Conservation (phyloP, 495 filamentous ascomycete genomes). For the Bryoglossum gracile region DNA sequence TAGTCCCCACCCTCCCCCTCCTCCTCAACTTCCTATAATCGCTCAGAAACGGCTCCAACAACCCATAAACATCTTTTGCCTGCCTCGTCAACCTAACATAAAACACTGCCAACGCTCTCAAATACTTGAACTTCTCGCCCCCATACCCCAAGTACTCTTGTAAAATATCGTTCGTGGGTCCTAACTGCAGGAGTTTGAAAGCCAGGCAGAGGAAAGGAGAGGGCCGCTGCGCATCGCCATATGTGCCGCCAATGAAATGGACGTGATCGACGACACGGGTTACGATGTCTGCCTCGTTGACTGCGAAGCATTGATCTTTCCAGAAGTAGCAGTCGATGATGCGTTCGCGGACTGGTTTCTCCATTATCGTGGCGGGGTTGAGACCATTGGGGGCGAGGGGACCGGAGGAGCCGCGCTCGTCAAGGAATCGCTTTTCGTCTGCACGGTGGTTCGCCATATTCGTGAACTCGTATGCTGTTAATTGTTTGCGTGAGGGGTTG, state of each 20-base stretch:
- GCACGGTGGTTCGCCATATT: constrained; percentile 48
- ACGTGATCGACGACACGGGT: constrained; percentile 83
- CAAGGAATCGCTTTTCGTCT: constrained; percentile 68
- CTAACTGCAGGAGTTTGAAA: constrained; percentile 90
- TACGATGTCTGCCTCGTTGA: constrained; percentile 84
- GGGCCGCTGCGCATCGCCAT: constrained; percentile 72
- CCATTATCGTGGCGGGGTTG: constrained; percentile 84
- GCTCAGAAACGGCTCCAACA: constrained; percentile 74
- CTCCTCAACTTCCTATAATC: constrained; percentile 79
- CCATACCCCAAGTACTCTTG: constrained; percentile 67
- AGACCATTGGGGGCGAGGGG: constrained; percentile 57
- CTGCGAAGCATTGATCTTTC: constrained; percentile 96
- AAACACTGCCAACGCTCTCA: constrained; percentile 80
- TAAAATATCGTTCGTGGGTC: constrained; percentile 71
- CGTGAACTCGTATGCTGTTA: not conserved
- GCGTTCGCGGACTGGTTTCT: constrained; percentile 87
- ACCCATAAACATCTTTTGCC: constrained; percentile 69
- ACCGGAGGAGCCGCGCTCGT: constrained; percentile 56
- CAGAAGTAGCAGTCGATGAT: constrained; percentile 94
- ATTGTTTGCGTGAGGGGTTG: not conserved
- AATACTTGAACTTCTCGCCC: constrained; percentile 79
- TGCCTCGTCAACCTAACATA: constrained; percentile 87
- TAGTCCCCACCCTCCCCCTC: constrained; percentile 61
- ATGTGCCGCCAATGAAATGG: constrained; percentile 75
- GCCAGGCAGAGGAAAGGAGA: constrained; percentile 90